phyloP scores from a whole-genome alignment of 1,139 yeast genomes.

The Zygosaccharomyces sapae region DNA sequence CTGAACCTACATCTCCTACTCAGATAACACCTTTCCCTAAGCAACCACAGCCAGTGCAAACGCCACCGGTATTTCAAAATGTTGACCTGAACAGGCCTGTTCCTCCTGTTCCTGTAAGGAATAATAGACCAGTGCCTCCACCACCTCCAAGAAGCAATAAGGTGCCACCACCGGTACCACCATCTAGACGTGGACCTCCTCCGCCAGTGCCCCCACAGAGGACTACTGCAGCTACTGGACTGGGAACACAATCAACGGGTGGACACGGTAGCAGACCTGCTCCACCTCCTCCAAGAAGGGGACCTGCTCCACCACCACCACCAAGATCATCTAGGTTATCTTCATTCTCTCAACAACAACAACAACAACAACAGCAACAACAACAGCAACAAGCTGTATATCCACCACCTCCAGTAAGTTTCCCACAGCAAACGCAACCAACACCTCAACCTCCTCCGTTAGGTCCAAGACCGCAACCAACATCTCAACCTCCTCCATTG shows the following conservation, averaged over 20 bases:
- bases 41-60: constrained; percentile 31
- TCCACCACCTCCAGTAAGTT: constrained; percentile 11
- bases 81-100: constrained; percentile 12
- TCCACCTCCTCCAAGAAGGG: constrained; percentile 34
- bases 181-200: constrained; percentile 23
- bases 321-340: constrained; percentile 23
- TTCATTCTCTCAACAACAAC: constrained; percentile 22
- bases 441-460: constrained; percentile 22
- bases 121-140: constrained; percentile 13
- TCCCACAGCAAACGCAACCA: constrained; percentile 28
- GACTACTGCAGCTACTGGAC: constrained; percentile 5
- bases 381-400: constrained; percentile 3
- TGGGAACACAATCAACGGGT: constrained; percentile 1
- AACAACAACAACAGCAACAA: too few species aligned
- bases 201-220: constrained; percentile 32
- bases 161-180: constrained; percentile 14
- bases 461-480: too few species aligned
- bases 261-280: constrained; percentile 14
- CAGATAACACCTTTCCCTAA: constrained; percentile 26
- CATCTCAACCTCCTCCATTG: too few species aligned
- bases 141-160: constrained; percentile 11
- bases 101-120: constrained; percentile 12
- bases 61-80: constrained; percentile 13
- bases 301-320: constrained; percentile 27
- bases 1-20: constrained; percentile 13